Evolutionary conservation across 306 rosid genomes (phyloP), one percentile per base, ranked within the genome.

Genomic region (Phaseolus lunatus): DNA sequence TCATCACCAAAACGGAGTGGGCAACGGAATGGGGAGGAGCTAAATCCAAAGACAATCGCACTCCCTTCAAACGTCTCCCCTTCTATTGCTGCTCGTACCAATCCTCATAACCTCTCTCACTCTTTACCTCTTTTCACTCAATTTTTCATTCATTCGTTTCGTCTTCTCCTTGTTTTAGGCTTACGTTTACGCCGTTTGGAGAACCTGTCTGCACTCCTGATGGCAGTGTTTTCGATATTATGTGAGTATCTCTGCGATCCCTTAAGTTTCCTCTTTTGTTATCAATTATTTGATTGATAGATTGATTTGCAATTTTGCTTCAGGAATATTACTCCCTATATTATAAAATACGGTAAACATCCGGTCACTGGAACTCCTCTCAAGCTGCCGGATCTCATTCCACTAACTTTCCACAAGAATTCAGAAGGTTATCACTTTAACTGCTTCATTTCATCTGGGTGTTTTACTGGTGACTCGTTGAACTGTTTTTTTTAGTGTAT

Each of bases 21-120:
- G 97, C 97, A 27, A 90, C 97, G 9, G 99, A 95, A 77, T 95
- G 97, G 97, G 99, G 97, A 9, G 97, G 99, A 77, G 95, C 91
- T 76, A 95, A 95, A 82, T 67, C 97, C 86, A 92, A 92, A 81
- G 81, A 88, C 2, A 80, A 31, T 35, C 89, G 92, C 61, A 84
- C 89, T 64, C 81, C 91, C 7, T 95, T 95, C 91, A 95, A 95
- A 75, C 92, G 99, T 44, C 99, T 95, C 76, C 99, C 97, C 43
- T 92, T 88, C 85, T 92, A 92, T 80, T 95, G 97, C 89, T 95
- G 99, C 98, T 81, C 98, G 96, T 92, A 78, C 7, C 67, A 61
- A 29, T 75, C 44, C 16, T 5, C 16, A 18, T 64, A 19, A 1
- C 7, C 33, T 41, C 69, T 19, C 50, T 7, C 23, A n/a, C 23